phyloP scores from a whole-genome alignment of 768 basidiomycete genomes.

The Leccinum broughii region DNA sequence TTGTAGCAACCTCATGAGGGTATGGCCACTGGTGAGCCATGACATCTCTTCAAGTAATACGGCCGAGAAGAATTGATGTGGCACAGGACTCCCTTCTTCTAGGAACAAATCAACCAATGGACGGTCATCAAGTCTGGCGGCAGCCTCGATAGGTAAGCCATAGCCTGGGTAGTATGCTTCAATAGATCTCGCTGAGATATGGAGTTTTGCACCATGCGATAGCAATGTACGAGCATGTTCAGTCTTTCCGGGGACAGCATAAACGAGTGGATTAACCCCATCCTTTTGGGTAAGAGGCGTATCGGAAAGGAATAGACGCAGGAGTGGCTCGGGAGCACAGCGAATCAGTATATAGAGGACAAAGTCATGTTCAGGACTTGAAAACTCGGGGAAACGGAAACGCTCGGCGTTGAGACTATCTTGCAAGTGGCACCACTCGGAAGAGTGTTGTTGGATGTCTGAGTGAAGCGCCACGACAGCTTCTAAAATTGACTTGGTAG shows the following conservation, averaged over 20 bases:
- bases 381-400: too few species aligned
- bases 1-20: not conserved
- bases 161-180: not conserved
- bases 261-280: not conserved
- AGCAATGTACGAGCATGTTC: not conserved
- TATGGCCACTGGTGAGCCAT: not conserved
- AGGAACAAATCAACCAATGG: not conserved
- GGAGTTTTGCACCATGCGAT: not conserved
- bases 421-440: not conserved
- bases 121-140: not conserved
- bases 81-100: not conserved
- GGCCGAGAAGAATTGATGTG: not conserved
- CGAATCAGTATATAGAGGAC: not conserved
- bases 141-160: not conserved
- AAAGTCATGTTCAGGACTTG: not conserved
- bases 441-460: not conserved
- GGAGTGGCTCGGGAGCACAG: not conserved
- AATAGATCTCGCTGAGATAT: not conserved
- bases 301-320: not conserved
- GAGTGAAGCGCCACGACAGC: not conserved
- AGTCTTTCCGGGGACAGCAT: not conserved
- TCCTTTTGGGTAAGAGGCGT: not conserved
- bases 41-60: too few species aligned
- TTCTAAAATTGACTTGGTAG: not conserved
- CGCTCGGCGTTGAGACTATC: too few species aligned